phyloP scores from a whole-genome alignment of 306 rosid genomes.

The Ormosia emarginata region DNA sequence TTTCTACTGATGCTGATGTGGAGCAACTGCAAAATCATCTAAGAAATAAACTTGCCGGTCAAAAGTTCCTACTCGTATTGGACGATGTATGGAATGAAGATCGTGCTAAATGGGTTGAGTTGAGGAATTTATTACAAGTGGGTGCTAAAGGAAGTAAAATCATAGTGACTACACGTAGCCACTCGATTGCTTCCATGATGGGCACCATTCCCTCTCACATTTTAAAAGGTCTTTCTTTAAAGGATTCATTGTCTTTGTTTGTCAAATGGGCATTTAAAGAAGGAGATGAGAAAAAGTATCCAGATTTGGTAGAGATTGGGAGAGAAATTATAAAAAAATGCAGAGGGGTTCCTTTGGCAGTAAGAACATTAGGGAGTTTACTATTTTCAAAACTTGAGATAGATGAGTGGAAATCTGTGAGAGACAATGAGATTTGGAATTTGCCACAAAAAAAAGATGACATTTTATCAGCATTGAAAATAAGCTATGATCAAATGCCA shows the following conservation, averaged over 20 bases:
- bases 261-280: background rate
- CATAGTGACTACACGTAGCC: background rate
- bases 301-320: background rate
- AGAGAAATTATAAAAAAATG: slow-evolving; percentile 4
- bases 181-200: background rate
- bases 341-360: slow-evolving; percentile 20
- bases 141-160: background rate
- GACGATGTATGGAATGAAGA: background rate
- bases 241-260: background rate
- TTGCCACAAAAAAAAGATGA: background rate
- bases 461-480: background rate
- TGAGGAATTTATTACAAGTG: background rate
- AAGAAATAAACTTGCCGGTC: background rate
- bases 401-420: background rate
- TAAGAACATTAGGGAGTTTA: background rate
- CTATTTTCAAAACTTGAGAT: background rate
- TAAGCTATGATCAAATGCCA: background rate
- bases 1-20: background rate
- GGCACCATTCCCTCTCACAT: background rate
- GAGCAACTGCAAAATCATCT: background rate
- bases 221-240: background rate
- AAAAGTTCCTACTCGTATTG: background rate
- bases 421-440: slow-evolving; percentile 21
- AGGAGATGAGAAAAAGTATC: background rate
- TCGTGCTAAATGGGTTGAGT: background rate